A percentile compares a stretch with the other conserved stretches of the same genome.
Evolutionary conservation across 2,329 filamentous ascomycete species (phyloP).

Genomic region (Fusarium compactum): DNA sequence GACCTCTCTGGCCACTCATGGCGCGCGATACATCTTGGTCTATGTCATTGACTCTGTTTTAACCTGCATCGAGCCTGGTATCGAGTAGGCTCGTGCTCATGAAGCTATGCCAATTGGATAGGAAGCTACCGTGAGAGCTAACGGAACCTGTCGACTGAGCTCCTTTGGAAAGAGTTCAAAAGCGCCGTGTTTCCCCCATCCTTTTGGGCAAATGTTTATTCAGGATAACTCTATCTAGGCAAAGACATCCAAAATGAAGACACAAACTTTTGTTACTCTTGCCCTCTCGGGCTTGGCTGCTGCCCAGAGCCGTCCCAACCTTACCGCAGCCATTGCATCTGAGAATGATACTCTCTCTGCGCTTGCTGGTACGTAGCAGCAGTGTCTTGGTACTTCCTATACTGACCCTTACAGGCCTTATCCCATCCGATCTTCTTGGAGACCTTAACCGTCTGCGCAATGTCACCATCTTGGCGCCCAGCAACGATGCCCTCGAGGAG

Average conservation of each 20-base stretch:
- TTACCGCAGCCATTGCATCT: constrained; percentile 43
- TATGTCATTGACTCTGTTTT: constrained; percentile 44
- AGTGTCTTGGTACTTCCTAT: neutral
- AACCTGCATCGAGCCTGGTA: constrained; percentile 22
- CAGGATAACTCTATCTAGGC: constrained; percentile 16
- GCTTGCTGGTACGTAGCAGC: constrained; percentile 34
- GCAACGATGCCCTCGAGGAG: constrained; percentile 64
- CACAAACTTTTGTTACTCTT: constrained; percentile 32
- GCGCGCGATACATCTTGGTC: constrained; percentile 31
- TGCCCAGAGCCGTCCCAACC: constrained; percentile 40
- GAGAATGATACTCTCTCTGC: constrained; percentile 47
- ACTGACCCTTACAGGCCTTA: constrained; percentile 40
- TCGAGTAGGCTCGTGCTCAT: constrained; percentile 14
- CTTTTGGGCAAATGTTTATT: neutral
- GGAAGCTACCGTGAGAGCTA: constrained; percentile 19
- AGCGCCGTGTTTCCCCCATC: constrained; percentile 6
- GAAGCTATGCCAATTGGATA: constrained; percentile 28
- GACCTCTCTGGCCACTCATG: constrained; percentile 32
- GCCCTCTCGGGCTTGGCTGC: constrained; percentile 37
- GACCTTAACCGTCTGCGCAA: constrained; percentile 31
- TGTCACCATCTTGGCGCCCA: constrained; percentile 64
- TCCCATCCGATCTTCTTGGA: constrained; percentile 41
- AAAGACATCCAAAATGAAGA: constrained; percentile 40
- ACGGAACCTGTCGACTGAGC: neutral
- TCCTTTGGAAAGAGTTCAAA: constrained; percentile 14